A percentile compares a stretch with the other conserved stretches of the same genome.
phyloP scores from a whole-genome alignment of 768 basidiomycete species.

The Pisolithus microcarpus region DNA sequence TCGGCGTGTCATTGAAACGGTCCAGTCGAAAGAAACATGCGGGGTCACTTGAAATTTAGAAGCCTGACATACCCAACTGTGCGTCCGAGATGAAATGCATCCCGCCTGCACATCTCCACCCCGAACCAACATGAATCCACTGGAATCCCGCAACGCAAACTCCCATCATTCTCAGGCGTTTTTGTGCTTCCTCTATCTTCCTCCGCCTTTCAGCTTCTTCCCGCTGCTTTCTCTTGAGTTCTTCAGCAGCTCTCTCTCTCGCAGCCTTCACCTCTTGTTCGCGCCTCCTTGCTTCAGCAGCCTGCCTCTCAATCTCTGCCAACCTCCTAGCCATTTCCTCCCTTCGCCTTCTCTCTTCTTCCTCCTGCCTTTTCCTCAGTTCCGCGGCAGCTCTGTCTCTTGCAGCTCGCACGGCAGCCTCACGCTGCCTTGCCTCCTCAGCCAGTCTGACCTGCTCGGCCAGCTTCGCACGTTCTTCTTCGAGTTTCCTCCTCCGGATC shows the following conservation, averaged over 20 bases:
- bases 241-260: slow-evolving; percentile 18
- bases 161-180: slow-evolving; percentile 39
- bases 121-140: slow-evolving; percentile 36
- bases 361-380: slow-evolving; percentile 12
- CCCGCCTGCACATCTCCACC: slow-evolving; percentile 44
- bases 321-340: slow-evolving; percentile 15
- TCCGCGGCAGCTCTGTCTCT: slow-evolving; percentile 18
- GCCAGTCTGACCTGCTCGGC: too few relatives aligned
- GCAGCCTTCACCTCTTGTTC: slow-evolving; percentile 19
- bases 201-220: slow-evolving; percentile 31
- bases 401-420: slow-evolving; percentile 7
- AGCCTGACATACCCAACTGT: slow-evolving; percentile 15
- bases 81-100: slow-evolving; percentile 32
- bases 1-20: too few relatives aligned
- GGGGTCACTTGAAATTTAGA: too few relatives aligned
- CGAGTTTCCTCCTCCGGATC: slow-evolving; percentile 9
- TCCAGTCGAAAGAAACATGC: too few relatives aligned
- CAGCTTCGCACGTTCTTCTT: slow-evolving; percentile 4
- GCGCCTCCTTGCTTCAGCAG: slow-evolving; percentile 24
- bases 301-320: slow-evolving; percentile 18
- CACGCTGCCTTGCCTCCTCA: too few relatives aligned
- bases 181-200: slow-evolving; percentile 29
- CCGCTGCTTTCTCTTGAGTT: slow-evolving; percentile 26
- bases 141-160: slow-evolving; percentile 39
- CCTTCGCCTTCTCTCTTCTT: slow-evolving; percentile 13